Conservation (phyloP, 225 moss, liverwort and hornwort genomes). For the Lunularia cruciata region DNA sequence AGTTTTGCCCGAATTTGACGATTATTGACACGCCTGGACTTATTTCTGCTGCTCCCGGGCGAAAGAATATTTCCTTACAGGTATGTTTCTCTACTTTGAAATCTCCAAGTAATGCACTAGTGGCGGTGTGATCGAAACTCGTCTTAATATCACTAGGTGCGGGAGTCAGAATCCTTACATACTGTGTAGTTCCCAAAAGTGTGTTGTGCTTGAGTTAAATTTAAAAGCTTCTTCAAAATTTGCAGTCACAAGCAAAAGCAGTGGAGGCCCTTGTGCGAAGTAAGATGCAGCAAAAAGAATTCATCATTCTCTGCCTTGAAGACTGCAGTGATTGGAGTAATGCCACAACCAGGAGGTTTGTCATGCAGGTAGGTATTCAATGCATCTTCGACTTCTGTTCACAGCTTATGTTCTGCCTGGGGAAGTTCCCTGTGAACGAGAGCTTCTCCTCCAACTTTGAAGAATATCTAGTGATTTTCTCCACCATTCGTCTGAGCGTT, state of each 20-base stretch:
- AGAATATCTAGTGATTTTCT: not conserved
- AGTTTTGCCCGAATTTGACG: conserved; percentile 92
- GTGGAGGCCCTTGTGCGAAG: conserved; percentile 87
- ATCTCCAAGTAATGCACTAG: not conserved
- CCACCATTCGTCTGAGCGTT: not conserved
- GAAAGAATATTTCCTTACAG: conserved; percentile 86
- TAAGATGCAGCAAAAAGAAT: conserved; percentile 94
- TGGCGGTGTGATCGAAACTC: not conserved
- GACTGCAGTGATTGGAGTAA: conserved; percentile 99
- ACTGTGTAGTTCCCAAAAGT: too few species aligned
- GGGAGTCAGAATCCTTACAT: too few species aligned
- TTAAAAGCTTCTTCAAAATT: too few species aligned
- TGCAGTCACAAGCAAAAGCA: conserved; percentile 83
- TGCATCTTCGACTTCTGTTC: not conserved
- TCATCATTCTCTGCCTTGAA: conserved; percentile 94
- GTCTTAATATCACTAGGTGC: too few species aligned
- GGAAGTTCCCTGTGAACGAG: not conserved
- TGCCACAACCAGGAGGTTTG: conserved; percentile 92
- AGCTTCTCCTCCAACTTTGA: not conserved
- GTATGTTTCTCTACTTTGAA: conserved; percentile 24
- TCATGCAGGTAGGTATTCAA: conserved; percentile 71
- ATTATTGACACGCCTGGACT: conserved; percentile 98
- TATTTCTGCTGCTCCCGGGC: conserved; percentile 92
- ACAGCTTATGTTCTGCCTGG: not conserved
- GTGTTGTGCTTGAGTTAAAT: too few species aligned